phyloP scores from a whole-genome alignment of 352 stramenopile species.

The Globisporangium orthogonon region DNA sequence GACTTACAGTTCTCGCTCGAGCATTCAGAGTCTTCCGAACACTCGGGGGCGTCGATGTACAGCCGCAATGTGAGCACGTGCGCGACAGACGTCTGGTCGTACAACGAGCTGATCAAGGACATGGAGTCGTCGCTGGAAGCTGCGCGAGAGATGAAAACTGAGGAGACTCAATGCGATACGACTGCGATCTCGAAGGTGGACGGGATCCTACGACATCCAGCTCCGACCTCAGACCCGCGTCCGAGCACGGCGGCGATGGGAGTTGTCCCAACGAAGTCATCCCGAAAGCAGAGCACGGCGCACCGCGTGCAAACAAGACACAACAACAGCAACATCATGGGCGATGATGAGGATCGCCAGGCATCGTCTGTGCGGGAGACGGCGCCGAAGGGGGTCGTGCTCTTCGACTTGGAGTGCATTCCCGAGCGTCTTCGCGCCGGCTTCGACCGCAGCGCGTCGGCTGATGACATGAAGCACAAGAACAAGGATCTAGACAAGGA shows the following conservation, averaged over 20 bases:
- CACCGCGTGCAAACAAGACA: neutral
- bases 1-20: constrained; percentile 19
- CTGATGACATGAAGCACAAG: constrained; percentile 4
- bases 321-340: constrained; percentile 3
- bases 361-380: constrained; percentile 11
- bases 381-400: constrained; percentile 25
- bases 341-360: neutral
- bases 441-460: constrained; percentile 10
- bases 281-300: constrained; percentile 3
- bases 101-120: constrained; percentile 62
- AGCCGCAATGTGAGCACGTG: constrained; percentile 47
- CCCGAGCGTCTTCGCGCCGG: constrained; percentile 10
- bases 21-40: constrained; percentile 10
- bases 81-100: constrained; percentile 46
- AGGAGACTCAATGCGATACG: neutral
- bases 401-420: constrained; percentile 41
- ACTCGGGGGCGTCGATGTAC: constrained; percentile 25
- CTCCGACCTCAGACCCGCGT: constrained; percentile 1
- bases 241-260: constrained; percentile 2
- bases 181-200: constrained; percentile 1
- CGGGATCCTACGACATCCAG: constrained; percentile 1
- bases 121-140: constrained; percentile 32
- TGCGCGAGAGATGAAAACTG: neutral
- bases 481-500: neutral
- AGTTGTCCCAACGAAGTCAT: constrained; percentile 4